A percentile compares a stretch with the other conserved stretches of the same genome.
phyloP scores from a whole-genome alignment of 129 eudicot genomes.

The Pulicaria dysenterica region DNA sequence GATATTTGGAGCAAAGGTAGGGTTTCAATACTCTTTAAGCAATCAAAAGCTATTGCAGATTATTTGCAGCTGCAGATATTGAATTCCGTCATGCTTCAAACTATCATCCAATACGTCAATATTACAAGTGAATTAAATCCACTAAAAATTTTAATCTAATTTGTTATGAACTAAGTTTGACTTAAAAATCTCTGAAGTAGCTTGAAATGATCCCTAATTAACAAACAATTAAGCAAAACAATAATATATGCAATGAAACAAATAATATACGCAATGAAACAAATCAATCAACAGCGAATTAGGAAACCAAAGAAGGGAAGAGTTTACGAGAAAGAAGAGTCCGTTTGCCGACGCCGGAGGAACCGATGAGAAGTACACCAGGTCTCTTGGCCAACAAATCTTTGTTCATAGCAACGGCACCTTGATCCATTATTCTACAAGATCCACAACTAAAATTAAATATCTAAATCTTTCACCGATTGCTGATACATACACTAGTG shows the following conservation, averaged over 20 bases:
- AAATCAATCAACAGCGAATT: not conserved
- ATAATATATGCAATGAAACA: not conserved
- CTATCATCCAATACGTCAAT: not conserved
- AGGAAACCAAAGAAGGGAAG: not conserved
- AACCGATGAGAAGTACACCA: constrained; percentile 69
- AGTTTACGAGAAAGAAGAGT: constrained; percentile 71
- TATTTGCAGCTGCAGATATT: not conserved
- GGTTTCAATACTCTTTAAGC: not conserved
- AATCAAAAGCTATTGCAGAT: constrained; percentile 13
- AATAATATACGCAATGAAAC: not conserved
- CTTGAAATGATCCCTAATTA: not conserved
- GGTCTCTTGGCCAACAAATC: constrained; percentile 67
- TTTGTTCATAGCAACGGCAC: constrained; percentile 24
- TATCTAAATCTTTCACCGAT: not conserved
- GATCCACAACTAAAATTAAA: constrained; percentile 15
- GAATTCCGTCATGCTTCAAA: not conserved
- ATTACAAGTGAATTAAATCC: not conserved
- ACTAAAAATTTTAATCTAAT: constrained; percentile 14
- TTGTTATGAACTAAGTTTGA: not conserved
- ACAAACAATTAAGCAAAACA: constrained; percentile 15
- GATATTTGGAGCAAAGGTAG: not conserved
- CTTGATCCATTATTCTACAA: constrained; percentile 31
- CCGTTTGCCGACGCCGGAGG: constrained; percentile 89
- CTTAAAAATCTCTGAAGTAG: constrained; percentile 2
- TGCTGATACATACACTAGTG: too few relatives aligned